Percentiles rank a stretch among this genome's conserved stretches.
Evolutionary conservation across 352 stramenopile genomes (phyloP).

Genomic region (Phytopythium delawarense): DNA sequence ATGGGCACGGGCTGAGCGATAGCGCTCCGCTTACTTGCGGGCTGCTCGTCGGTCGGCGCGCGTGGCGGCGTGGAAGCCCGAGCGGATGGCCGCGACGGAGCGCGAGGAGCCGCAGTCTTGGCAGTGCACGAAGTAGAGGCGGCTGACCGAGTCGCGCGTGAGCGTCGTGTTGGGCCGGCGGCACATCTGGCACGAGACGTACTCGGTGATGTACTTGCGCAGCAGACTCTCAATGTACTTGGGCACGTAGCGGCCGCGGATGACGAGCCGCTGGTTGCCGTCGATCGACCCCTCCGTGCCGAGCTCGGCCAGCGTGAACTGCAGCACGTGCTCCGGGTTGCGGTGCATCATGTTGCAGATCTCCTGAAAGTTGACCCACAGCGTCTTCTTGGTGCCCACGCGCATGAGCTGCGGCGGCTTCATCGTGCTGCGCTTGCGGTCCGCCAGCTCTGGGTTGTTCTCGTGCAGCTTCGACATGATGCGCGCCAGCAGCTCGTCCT

Average conservation of each 20-base stretch:
- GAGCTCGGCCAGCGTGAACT: conserved; percentile 99
- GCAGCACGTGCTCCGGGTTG: conserved; percentile 97
- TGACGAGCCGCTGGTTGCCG: conserved; percentile 97
- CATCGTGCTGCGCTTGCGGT: conserved; percentile 93
- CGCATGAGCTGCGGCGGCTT: conserved; percentile 89
- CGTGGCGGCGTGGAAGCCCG: conserved; percentile 96
- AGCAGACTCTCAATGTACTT: conserved; percentile 99
- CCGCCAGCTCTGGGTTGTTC: conserved; percentile 95
- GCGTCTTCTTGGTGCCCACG: conserved; percentile 96
- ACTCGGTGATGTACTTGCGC: conserved; percentile 99
- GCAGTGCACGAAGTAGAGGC: conserved; percentile 98
- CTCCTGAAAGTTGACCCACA: conserved; percentile 99
- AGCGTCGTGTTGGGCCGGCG: conserved; percentile 97
- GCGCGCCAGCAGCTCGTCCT: conserved; percentile 92
- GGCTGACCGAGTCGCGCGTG: conserved; percentile 93
- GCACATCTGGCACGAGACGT: conserved; percentile 99
- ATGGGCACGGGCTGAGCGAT: background rate
- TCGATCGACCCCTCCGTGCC: conserved; percentile 99
- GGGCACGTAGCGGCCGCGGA: conserved; percentile 96
- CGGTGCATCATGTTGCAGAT: conserved; percentile 99
- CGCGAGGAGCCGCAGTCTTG: conserved; percentile 96
- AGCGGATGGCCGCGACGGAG: conserved; percentile 96
- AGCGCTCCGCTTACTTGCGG: conserved; percentile 57
- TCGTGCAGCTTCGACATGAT: conserved; percentile 94
- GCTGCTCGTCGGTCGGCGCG: conserved; percentile 81